Percentiles rank a stretch among this genome's conserved stretches.
These are phyloP conservation scores for Hyphopichia pseudoburtonii DNA, from an alignment of 1,139 yeast genomes.

Conservation along the genomic window DNA sequence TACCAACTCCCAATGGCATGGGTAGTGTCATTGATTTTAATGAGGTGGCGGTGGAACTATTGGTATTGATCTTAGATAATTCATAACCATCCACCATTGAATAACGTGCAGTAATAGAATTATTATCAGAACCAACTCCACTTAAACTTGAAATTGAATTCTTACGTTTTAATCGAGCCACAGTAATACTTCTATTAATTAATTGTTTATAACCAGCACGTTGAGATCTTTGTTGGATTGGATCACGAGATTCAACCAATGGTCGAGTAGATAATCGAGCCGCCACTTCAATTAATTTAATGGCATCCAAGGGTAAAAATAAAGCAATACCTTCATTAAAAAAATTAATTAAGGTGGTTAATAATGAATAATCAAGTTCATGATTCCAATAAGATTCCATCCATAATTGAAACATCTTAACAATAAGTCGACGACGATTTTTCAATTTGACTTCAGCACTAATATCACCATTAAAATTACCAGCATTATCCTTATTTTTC, in stretches of 20 bases:
- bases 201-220: slow-evolving; percentile 32
- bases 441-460: slow-evolving; percentile 54
- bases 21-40: slow-evolving; percentile 42
- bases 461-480: slow-evolving; percentile 32
- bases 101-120: slow-evolving; percentile 31
- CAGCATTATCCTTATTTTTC: slow-evolving; percentile 29
- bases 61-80: slow-evolving; percentile 46
- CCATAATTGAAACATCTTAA: slow-evolving; percentile 76
- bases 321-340: slow-evolving; percentile 68
- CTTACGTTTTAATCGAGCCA: slow-evolving; percentile 27
- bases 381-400: slow-evolving; percentile 84
- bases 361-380: slow-evolving; percentile 54
- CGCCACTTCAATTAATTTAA: slow-evolving; percentile 59
- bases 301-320: slow-evolving; percentile 62
- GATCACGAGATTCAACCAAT: slow-evolving; percentile 25
- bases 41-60: slow-evolving; percentile 39
- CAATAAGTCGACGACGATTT: slow-evolving; percentile 65
- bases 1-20: slow-evolving; percentile 44
- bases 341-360: slow-evolving; percentile 72
- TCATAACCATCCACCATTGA: slow-evolving; percentile 55
- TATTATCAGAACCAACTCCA: slow-evolving; percentile 16
- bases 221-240: slow-evolving; percentile 10
- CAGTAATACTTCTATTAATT: slow-evolving; percentile 46
- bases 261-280: slow-evolving; percentile 50
- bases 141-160: slow-evolving; percentile 15